Conservation (phyloP, 371 early-diverging fungal species). For the Haplosporangium sp. region DNA sequence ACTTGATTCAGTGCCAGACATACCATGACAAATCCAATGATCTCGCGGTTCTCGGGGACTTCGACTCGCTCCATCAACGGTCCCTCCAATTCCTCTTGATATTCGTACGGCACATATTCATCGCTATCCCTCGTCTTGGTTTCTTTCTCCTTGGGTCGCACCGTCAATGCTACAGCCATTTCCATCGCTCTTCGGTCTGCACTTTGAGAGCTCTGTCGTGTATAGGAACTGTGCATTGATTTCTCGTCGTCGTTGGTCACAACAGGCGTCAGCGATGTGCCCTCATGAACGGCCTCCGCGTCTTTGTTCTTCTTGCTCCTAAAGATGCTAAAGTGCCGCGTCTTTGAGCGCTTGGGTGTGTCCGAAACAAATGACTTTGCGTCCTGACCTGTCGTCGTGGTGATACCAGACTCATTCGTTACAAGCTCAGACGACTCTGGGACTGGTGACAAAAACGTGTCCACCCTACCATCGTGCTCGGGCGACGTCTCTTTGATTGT, state of each 20-base stretch:
- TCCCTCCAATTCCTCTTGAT: constrained; percentile 49
- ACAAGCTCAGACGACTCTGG: background rate
- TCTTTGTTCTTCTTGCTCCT: constrained; percentile 35
- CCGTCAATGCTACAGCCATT: constrained; percentile 29
- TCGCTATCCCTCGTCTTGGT: constrained; percentile 30
- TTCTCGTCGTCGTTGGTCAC: constrained; percentile 39
- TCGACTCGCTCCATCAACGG: constrained; percentile 52
- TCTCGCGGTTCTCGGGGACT: constrained; percentile 42
- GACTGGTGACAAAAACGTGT: background rate
- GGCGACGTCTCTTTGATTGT: too few species aligned
- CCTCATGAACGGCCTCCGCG: constrained; percentile 2
- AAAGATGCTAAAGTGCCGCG: constrained; percentile 40
- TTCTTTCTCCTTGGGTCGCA: constrained; percentile 22
- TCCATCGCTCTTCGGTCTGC: constrained; percentile 17
- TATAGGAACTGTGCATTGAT: constrained; percentile 31
- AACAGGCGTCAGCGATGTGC: constrained; percentile 3
- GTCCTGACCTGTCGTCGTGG: constrained; percentile 1
- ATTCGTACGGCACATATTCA: constrained; percentile 52
- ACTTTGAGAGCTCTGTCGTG: constrained; percentile 24
- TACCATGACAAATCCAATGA: constrained; percentile 51
- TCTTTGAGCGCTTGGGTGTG: constrained; percentile 25
- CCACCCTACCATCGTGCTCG: too few species aligned
- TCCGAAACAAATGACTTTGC: constrained; percentile 4
- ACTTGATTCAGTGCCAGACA: background rate
- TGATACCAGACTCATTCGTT: background rate